Base-by-base conservation (phyloP, 2,329 filamentous ascomycete genomes). In the Cryphonectria radicalis region DNA sequence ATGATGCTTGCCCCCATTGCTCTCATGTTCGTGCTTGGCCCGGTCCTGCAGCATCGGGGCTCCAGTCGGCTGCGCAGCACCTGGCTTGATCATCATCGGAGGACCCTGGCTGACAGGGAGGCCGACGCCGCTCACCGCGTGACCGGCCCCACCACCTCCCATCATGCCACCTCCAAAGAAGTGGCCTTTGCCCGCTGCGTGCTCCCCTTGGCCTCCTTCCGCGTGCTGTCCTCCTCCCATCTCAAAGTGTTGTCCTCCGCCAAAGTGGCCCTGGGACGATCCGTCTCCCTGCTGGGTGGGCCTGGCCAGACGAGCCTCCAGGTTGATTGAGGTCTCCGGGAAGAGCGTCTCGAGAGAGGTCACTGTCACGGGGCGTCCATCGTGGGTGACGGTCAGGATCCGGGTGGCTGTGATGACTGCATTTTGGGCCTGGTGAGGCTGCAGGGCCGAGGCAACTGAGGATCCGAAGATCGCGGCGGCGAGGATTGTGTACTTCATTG, bases 401-500 rank as follows among this genome's bases (percentile, higher is more conserved):
- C 40, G 28, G 6, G 63, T 65, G 25, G 63, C 42, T 19, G 63
- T 65, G 17, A 43, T 46, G 14, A 28, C 42, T 42, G 42, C 40
- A 28, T 42, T 4, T 28, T 64, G 42, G 14, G 13, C 25, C 17
- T 32, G 25, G 14, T 25, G 42, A 50, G 42, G 63, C 42, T 65
- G 42, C 25, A 65, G 43, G 14, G 63, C 63, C 19, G 42, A 46
- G 25, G 17, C 63, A 17, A 46, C 42, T 11, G 63, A 65, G n/a
- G 63, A 65, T 28, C 63, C 63, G 63, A 65, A 50, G 13, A 65
- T 43, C 42, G n/a, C 43, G 7, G 63, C 42, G 42, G 46, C 25
- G 10, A 65, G 25, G 19, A 22, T 28, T 10, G 63, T 67, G 32
- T 55, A 67, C 65, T 67, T 67, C 65, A 67, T 67, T 42, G 2